Evolutionary conservation across 306 rosid species (phyloP).

Genomic region (Neltuma alba): DNA sequence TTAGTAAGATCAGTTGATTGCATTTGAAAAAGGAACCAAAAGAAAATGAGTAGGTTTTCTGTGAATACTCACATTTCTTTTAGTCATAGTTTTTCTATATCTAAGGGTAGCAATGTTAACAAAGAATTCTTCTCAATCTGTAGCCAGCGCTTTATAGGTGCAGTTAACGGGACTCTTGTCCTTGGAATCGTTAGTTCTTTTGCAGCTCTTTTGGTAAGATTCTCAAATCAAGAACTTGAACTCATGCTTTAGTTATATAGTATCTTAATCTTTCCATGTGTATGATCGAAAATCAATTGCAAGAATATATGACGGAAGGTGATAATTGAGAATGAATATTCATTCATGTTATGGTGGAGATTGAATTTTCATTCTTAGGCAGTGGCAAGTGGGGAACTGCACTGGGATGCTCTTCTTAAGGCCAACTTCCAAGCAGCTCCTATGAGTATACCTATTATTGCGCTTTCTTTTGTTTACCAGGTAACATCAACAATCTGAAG

Average conservation of each 20-base stretch:
- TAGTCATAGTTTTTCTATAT: not conserved
- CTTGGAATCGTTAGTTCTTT: constrained; percentile 67
- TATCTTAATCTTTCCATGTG: not conserved
- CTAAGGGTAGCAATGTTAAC: constrained; percentile 9
- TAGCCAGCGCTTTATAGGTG: constrained; percentile 82
- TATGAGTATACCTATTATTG: constrained; percentile 81
- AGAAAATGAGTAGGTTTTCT: not conserved
- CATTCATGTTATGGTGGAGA: constrained; percentile 3
- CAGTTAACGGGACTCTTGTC: constrained; percentile 67
- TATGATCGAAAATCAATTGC: not conserved
- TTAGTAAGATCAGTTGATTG: not conserved
- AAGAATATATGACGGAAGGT: not conserved
- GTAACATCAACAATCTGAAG: constrained; percentile 43
- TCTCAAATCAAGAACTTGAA: not conserved
- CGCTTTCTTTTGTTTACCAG: constrained; percentile 90
- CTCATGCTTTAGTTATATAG: not conserved
- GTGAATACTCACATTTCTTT: not conserved
- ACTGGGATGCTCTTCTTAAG: constrained; percentile 71
- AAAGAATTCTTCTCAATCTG: constrained; percentile 37
- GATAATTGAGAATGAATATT: not conserved
- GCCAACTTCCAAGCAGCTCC: constrained; percentile 86
- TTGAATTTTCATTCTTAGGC: constrained; percentile 48
- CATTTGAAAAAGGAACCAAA: not conserved
- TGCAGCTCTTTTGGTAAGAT: constrained; percentile 53
- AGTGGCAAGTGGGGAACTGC: constrained; percentile 79